Percentiles rank a stretch among this genome's conserved stretches.
phyloP scores from a whole-genome alignment of 768 basidiomycete species.

The Rhizopogon vesiculosus region DNA sequence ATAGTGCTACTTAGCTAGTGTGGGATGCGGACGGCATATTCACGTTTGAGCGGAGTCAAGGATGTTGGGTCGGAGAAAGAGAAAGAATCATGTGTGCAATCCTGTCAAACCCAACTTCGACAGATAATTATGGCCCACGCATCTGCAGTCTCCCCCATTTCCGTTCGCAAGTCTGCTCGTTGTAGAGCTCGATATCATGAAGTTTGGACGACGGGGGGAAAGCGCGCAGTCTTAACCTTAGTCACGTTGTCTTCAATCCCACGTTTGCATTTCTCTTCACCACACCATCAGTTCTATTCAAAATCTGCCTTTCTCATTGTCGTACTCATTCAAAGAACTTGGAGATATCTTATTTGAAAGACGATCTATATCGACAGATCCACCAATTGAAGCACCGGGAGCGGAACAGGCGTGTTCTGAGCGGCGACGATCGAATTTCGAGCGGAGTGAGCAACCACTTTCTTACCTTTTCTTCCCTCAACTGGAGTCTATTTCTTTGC shows the following conservation, averaged over 20 bases:
- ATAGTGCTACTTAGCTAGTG: background rate
- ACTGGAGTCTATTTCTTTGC: background rate
- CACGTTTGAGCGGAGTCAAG: conserved; percentile 30
- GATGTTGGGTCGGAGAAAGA: conserved; percentile 30
- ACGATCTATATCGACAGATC: conserved; percentile 8
- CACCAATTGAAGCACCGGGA: conserved; percentile 8
- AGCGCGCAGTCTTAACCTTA: conserved; percentile 15
- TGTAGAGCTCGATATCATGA: conserved; percentile 12
- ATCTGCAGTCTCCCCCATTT: background rate
- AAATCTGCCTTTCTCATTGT: conserved; percentile 4
- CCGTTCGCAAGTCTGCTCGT: conserved; percentile 10
- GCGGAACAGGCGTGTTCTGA: conserved; percentile 23
- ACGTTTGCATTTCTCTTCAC: conserved; percentile 25
- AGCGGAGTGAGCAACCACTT: conserved; percentile 26
- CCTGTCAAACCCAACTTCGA: conserved; percentile 6
- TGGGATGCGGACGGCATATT: background rate
- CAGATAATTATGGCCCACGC: conserved; percentile 22
- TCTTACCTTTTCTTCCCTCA: conserved; percentile 7
- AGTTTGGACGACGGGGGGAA: conserved; percentile 1
- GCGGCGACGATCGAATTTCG: conserved; percentile 34
- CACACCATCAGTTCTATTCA: conserved; percentile 15
- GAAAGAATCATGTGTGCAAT: conserved; percentile 17
- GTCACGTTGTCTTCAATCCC: conserved; percentile 20
- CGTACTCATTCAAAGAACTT: conserved; percentile 5
- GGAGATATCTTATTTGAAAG: background rate